Base-by-base conservation (phyloP, 2,329 filamentous ascomycete genomes). In the Penicillium griseofulvum region DNA sequence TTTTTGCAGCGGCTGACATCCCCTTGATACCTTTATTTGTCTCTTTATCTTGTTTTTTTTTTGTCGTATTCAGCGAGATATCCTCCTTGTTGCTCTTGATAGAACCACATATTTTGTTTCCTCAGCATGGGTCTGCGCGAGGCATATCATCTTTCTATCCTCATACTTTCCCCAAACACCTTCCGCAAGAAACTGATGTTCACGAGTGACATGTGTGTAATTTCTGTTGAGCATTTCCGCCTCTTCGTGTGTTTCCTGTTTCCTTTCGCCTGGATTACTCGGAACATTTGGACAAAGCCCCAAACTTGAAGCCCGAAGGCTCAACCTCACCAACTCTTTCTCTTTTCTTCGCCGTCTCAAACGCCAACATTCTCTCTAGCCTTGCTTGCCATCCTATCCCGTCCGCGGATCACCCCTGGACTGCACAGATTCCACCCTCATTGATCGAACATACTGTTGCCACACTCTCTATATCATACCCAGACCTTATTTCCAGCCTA, bases 161-260 rank as follows among this genome's bases (percentile, higher is more conserved):
- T 50, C 39, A 43, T 43, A 49, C 36, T 47, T 44, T 47, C 26
- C 48, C 29, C 50, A 31, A 31, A 17, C 45, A 44, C 37, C 57
- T 54, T 41, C 43, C 26, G 39, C 38, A 49, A 50, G 57, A 67
- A 64, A 63, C 59, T 67, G 64, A 69, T 68, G 64, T 66, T 70
- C 61, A 71, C 56, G 68, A 71, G 64, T 69, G 67, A 71, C 64
- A 65, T 65, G 61, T 64, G 60, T 64, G 60, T 64, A 56, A 56
- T 65, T 57, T 62, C 56, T 61, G 54, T 59, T 56, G 61, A 64
- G 58, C 58, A 33, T 58, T 49, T 56, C 44, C 53, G 44, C 58
- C 42, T 43, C 54, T 54, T 44, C 46, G 28, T 24, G 33, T 52
- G 52, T 34, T 54, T n/a, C 31, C 12, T 39, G n/a, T 37, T 37